These are phyloP conservation scores for Zymoseptoria passerinii DNA, from an alignment of 2,329 filamentous ascomycete genomes.

Conservation along the genomic window DNA sequence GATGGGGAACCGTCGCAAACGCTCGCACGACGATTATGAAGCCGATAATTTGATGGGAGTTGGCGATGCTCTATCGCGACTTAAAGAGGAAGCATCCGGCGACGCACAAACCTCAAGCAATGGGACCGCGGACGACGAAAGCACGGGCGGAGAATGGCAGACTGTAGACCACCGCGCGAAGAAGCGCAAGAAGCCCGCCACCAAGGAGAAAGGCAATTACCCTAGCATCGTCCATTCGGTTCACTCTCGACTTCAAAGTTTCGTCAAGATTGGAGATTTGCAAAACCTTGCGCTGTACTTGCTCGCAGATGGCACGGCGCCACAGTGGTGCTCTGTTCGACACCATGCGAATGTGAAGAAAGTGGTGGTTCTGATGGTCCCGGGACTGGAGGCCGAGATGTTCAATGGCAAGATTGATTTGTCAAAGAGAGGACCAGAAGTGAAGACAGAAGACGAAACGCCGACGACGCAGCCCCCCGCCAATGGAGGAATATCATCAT, in stretches of 20 bases:
- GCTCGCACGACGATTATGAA: constrained; percentile 23
- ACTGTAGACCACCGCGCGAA: constrained; percentile 19
- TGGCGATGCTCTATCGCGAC: constrained; percentile 20
- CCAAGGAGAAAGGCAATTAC: constrained; percentile 37
- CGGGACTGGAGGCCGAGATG: constrained; percentile 83
- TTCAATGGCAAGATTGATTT: constrained; percentile 55
- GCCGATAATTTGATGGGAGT: constrained; percentile 18
- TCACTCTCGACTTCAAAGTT: constrained; percentile 46
- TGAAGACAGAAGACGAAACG: constrained; percentile 1
- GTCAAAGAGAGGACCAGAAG: background rate
- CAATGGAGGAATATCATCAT: background rate
- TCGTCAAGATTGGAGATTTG: constrained; percentile 50
- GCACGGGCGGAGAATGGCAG: constrained; percentile 21
- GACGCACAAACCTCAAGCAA: constrained; percentile 1
- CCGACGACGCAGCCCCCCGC: constrained; percentile 1
- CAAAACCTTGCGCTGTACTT: constrained; percentile 53
- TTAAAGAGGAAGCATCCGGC: constrained; percentile 9
- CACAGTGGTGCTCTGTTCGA: constrained; percentile 55
- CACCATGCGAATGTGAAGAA: constrained; percentile 54
- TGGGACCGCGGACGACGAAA: constrained; percentile 2
- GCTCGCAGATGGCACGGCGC: constrained; percentile 52
- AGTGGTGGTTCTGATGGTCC: constrained; percentile 84
- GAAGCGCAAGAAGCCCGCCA: constrained; percentile 20
- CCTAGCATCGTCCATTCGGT: constrained; percentile 46
- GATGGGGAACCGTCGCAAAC: constrained; percentile 15